Percentiles rank a stretch among this genome's conserved stretches.
phyloP scores from a whole-genome alignment of 768 basidiomycete species.

The Amanita inopinata region DNA sequence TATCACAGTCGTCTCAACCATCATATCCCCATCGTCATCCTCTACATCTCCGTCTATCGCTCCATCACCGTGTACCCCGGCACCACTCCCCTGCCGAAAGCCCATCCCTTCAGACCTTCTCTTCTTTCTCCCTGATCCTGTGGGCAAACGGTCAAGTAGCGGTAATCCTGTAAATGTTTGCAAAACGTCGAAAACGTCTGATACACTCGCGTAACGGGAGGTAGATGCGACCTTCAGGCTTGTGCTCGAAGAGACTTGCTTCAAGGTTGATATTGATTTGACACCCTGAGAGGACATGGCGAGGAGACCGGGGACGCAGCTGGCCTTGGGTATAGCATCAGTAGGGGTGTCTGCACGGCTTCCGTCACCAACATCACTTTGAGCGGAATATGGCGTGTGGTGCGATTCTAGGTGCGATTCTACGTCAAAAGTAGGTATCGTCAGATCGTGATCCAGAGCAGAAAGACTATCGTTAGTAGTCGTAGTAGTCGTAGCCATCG shows the following conservation, averaged over 20 bases:
- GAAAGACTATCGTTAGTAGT: not conserved
- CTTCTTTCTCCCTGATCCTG: conserved; percentile 23
- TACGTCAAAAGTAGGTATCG: too few species aligned
- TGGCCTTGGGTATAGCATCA: not conserved
- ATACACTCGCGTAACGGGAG: conserved; percentile 50
- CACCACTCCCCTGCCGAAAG: not conserved
- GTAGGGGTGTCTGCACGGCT: not conserved
- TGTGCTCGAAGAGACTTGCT: not conserved
- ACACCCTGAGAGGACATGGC: not conserved
- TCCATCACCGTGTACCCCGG: not conserved
- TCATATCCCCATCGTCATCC: conserved; percentile 3
- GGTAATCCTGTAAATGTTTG: conserved; percentile 76
- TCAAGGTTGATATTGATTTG: too few species aligned
- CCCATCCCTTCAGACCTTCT: not conserved
- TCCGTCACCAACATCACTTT: not conserved
- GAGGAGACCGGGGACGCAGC: not conserved
- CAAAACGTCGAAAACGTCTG: conserved; percentile 68
- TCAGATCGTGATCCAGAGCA: not conserved
- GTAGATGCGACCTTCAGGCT: conserved; percentile 26
- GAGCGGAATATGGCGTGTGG: not conserved
- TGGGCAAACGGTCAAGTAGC: conserved; percentile 53
- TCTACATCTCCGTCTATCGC: not conserved
- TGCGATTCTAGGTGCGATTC: too few species aligned
- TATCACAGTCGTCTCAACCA: conserved; percentile 55
- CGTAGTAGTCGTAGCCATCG: not conserved